Evolutionary conservation across 2,329 filamentous ascomycete genomes (phyloP).

Genomic region (Plenodomus lindquistii): DNA sequence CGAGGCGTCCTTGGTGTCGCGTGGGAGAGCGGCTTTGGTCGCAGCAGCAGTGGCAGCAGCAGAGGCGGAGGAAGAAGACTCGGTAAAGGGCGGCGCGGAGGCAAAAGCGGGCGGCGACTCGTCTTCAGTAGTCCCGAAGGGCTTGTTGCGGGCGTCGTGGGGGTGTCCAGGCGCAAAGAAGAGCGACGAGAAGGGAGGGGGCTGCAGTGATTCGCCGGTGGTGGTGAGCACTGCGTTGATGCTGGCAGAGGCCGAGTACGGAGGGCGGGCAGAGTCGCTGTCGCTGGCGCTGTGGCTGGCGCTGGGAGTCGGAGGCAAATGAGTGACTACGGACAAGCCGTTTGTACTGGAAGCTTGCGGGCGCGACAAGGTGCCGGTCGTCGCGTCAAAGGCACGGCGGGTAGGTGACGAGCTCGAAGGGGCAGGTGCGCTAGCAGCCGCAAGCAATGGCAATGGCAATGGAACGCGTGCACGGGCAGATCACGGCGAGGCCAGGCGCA

Average conservation of each 20-base stretch:
- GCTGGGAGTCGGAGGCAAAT: constrained; percentile 39
- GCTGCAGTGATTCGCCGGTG: constrained; percentile 57
- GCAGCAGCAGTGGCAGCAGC: constrained; percentile 60
- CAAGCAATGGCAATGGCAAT: too few species aligned
- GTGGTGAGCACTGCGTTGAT: constrained; percentile 44
- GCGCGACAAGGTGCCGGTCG: constrained; percentile 50
- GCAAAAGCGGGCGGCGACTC: constrained; percentile 55
- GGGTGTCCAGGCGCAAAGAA: constrained; percentile 57
- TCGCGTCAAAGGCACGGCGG: constrained; percentile 21
- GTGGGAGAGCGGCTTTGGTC: constrained; percentile 82
- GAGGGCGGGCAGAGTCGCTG: constrained; percentile 19
- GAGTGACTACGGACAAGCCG: constrained; percentile 53
- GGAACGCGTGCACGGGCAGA: constrained; percentile 29
- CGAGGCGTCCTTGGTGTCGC: constrained; percentile 74
- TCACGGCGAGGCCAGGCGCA: constrained; percentile 32
- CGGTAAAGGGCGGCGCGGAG: constrained; percentile 55
- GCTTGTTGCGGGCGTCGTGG: constrained; percentile 52
- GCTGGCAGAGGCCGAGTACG: constrained; percentile 43
- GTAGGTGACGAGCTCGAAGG: constrained; percentile 27
- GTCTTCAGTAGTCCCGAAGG: constrained; percentile 40
- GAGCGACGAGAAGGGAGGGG: constrained; percentile 67
- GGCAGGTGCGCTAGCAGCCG: constrained; percentile 33
- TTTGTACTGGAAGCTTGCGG: constrained; percentile 45
- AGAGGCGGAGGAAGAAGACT: constrained; percentile 50
- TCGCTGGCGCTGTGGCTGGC: constrained; percentile 11